Evolutionary conservation across 129 eudicot genomes (phyloP).

Genomic region (Rutidosis leptorrhynchoides): DNA sequence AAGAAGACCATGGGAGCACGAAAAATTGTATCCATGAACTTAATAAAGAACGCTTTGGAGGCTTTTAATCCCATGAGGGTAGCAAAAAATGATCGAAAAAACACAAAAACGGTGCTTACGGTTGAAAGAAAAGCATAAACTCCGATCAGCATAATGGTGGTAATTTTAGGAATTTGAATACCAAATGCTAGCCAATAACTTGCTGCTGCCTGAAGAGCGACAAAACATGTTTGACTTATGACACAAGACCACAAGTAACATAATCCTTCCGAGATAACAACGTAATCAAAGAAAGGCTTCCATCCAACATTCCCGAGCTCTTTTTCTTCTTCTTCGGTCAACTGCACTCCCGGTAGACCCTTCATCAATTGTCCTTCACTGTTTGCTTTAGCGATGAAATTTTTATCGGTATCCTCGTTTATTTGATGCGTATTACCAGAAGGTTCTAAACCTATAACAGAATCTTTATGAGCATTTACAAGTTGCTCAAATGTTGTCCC

Average conservation of each 20-base stretch:
- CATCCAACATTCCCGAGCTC: slow-evolving; percentile 53
- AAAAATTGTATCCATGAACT: slow-evolving; percentile 42
- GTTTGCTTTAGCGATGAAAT: slow-evolving; percentile 28
- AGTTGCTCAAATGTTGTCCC: slow-evolving; percentile 71
- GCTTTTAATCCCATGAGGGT: slow-evolving; percentile 61
- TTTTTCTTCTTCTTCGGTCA: slow-evolving; percentile 67
- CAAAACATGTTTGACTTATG: slow-evolving; percentile 37
- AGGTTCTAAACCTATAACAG: slow-evolving; percentile 43
- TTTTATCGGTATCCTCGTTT: slow-evolving; percentile 10
- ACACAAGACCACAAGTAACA: slow-evolving; percentile 18
- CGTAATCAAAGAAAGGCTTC: slow-evolving; percentile 54
- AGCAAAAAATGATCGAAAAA: slow-evolving; percentile 43
- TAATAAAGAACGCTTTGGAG: slow-evolving; percentile 50
- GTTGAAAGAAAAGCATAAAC: slow-evolving; percentile 44
- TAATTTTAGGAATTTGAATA: slow-evolving; percentile 43
- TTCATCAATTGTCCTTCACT: slow-evolving; percentile 39
- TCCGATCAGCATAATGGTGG: slow-evolving; percentile 35
- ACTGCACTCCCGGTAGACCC: slow-evolving; percentile 40
- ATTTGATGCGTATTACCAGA: slow-evolving; percentile 8
- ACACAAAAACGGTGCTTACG: slow-evolving; percentile 45
- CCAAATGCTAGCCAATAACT: slow-evolving; percentile 67
- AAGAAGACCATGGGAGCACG: slow-evolving; percentile 75
- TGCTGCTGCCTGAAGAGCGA: slow-evolving; percentile 59
- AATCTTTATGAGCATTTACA: slow-evolving; percentile 62
- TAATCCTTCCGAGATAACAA: slow-evolving; percentile 47